Percentiles rank a stretch among this genome's conserved stretches.
phyloP scores from a whole-genome alignment of 2,329 filamentous ascomycete genomes.

The Alternaria sp. region DNA sequence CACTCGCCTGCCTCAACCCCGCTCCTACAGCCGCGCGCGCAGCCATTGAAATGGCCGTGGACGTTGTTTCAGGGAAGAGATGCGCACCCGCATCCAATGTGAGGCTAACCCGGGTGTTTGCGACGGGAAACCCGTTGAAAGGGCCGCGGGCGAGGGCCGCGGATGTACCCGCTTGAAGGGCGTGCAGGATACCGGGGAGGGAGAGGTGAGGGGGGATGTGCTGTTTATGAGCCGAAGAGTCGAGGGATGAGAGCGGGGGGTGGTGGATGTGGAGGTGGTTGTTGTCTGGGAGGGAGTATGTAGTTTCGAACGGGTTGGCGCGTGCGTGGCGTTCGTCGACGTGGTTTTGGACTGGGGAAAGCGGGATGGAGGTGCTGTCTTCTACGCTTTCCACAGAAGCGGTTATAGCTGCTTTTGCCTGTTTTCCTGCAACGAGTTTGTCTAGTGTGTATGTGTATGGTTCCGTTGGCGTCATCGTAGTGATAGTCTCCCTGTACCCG shows the following conservation, averaged over 20 bases:
- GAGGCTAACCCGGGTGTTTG: slow-evolving; percentile 74
- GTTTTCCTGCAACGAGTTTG: slow-evolving; percentile 78
- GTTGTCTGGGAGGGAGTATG: slow-evolving; percentile 60
- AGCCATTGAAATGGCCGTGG: slow-evolving; percentile 71
- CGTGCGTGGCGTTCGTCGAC: slow-evolving; percentile 30
- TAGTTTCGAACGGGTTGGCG: slow-evolving; percentile 37
- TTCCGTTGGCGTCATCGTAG: slow-evolving; percentile 55
- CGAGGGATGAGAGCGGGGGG: slow-evolving; percentile 54
- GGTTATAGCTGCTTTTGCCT: slow-evolving; percentile 77
- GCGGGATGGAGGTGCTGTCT: slow-evolving; percentile 22
- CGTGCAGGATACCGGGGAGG: slow-evolving; percentile 55
- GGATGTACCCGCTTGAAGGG: slow-evolving; percentile 78
- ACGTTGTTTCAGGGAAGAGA: slow-evolving; percentile 70
- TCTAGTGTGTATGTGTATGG: slow-evolving; percentile 72
- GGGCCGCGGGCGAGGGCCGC: slow-evolving; percentile 87
- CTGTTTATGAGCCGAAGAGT: slow-evolving; percentile 47
- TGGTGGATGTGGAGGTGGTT: slow-evolving; percentile 70
- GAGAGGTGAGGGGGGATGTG: slow-evolving; percentile 62
- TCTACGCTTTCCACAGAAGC: slow-evolving; percentile 69
- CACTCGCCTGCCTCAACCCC: too few relatives aligned
- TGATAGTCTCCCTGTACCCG: slow-evolving; percentile 86
- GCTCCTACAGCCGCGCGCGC: slow-evolving; percentile 62
- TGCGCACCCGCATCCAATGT: slow-evolving; percentile 70
- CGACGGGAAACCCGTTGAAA: slow-evolving; percentile 77
- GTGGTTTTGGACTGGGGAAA: slow-evolving; percentile 21